Base-by-base conservation (phyloP, 148 eudicot species). In the Rheum nobile region DNA sequence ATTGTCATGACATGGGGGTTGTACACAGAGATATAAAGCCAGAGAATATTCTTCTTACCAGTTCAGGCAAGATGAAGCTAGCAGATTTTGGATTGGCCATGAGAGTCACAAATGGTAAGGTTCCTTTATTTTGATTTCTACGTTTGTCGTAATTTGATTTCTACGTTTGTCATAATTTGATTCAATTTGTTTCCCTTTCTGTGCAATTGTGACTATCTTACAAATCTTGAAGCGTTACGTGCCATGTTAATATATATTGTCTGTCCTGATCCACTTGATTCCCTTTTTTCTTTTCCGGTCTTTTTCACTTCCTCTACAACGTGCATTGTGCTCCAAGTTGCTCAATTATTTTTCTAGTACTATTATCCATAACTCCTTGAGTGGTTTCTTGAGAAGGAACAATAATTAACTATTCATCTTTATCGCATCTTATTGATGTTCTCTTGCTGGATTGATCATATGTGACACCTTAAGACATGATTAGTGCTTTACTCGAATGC, bases 1-100 rank as follows among this genome's bases (percentile, higher is more conserved):
- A 93, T 78, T 93, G 98, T 77, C 98, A 90, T 77, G 90, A 90
- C n/a, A 91, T 87, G 92, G 98, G 98, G 16, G 97, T 93, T 54
- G 92, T 90, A 24, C 98, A 93, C 77, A 82, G 98, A 63, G 98
- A 93, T 80, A 77, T 93, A 46, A 93, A 93, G 81, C 96, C 98
- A 0, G 98, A 93, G 81, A 93, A 93, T 76, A 84, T 93, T 67
- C 82, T 93, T 76, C 85, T 93, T 32, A 81, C 93, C 1, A 75
- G 80, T 65, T 82, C 89, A 6, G 90, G 96, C 74, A 85, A 84
- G 78, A 81, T 92, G 77, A 93, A 93, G 79, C 91, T 93, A 74
- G 98, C 98, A 7, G 96, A 93, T 83, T 93, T 93, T 52, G 98
- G 98, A 68, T 78, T 90, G 42, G 98, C 98, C 29, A 83, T 92